A percentile compares a stretch with the other conserved stretches of the same genome.
phyloP scores from a whole-genome alignment of 139 green algal species.

The Tetratostichococcus sp. region DNA sequence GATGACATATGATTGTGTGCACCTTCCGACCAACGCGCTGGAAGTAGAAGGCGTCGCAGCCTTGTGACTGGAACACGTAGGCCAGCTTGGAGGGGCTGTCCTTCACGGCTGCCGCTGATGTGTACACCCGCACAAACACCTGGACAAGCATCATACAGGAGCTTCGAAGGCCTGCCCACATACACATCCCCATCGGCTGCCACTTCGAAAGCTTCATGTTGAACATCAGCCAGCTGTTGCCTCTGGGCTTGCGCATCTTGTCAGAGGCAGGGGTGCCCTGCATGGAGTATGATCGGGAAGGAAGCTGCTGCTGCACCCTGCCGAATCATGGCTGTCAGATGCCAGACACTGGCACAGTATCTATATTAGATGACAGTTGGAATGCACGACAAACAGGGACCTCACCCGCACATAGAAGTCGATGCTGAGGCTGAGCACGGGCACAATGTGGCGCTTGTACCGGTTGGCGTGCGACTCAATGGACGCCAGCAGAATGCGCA shows the following conservation, averaged over 20 bases:
- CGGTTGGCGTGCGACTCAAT: constrained; percentile 63
- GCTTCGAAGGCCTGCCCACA: no score
- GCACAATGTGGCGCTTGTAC: constrained; percentile 90
- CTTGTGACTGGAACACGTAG: constrained; percentile 88
- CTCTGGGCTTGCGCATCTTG: no score
- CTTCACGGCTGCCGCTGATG: constrained; percentile 68
- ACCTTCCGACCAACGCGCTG: constrained; percentile 56
- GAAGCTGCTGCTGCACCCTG: no score
- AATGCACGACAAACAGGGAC: constrained; percentile 24
- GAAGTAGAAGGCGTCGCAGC: constrained; percentile 89
- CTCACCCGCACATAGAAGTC: constrained; percentile 92
- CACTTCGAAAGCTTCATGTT: no score
- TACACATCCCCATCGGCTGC: no score
- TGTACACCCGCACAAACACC: constrained; percentile 90
- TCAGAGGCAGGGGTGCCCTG: no score
- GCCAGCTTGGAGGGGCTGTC: constrained; percentile 66
- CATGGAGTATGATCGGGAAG: no score
- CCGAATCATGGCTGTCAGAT: no score
- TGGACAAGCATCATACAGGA: not conserved
- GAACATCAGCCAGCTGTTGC: no score
- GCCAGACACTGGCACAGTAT: no score
- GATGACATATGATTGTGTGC: not conserved
- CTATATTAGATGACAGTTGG: no score
- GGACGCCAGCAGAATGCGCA: constrained; percentile 89
- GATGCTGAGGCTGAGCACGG: constrained; percentile 83